These are phyloP conservation scores for Marasmius oreades DNA, from an alignment of 1,284 basidiomycete species.

Conservation along the genomic window DNA sequence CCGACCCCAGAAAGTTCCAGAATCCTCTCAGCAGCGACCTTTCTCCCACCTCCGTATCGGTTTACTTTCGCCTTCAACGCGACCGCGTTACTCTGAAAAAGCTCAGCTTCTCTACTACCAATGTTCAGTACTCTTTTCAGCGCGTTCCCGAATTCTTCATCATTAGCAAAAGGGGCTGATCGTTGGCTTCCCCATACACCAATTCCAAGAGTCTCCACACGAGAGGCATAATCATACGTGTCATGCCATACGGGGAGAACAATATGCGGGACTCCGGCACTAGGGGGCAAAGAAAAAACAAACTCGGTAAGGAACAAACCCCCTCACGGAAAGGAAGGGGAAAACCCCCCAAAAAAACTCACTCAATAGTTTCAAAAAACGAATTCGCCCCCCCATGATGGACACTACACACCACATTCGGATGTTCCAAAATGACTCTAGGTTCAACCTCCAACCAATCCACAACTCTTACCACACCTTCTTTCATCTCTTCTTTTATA, in stretches of 20 bases:
- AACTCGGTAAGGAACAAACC: not conserved
- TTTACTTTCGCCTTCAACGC: not conserved
- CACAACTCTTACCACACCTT: not conserved
- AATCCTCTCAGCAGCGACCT: too few relatives aligned
- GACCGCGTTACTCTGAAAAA: not conserved
- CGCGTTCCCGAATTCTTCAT: slow-evolving; percentile 10
- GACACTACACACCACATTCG: not conserved
- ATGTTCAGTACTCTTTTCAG: not conserved
- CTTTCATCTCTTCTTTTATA: not conserved
- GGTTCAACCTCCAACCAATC: not conserved
- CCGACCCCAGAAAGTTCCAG: not conserved
- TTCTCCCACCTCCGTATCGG: too few relatives aligned
- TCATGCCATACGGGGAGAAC: slow-evolving; percentile 15
- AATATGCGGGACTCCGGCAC: slow-evolving; percentile 12
- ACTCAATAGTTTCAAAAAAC: slow-evolving; percentile 11
- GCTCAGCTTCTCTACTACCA: too few relatives aligned
- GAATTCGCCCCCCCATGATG: slow-evolving; percentile 3
- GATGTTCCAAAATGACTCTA: not conserved
- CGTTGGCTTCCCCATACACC: slow-evolving; percentile 12
- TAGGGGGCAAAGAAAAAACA: not conserved
- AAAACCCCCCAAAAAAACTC: slow-evolving; percentile 7
- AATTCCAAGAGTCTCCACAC: slow-evolving; percentile 10
- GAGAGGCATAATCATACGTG: slow-evolving; percentile 13
- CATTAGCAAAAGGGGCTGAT: slow-evolving; percentile 8
- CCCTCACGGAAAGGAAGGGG: not conserved